Evolutionary conservation across 352 stramenopile species (phyloP).

Genomic region (Saprolegnia parasitica): DNA sequence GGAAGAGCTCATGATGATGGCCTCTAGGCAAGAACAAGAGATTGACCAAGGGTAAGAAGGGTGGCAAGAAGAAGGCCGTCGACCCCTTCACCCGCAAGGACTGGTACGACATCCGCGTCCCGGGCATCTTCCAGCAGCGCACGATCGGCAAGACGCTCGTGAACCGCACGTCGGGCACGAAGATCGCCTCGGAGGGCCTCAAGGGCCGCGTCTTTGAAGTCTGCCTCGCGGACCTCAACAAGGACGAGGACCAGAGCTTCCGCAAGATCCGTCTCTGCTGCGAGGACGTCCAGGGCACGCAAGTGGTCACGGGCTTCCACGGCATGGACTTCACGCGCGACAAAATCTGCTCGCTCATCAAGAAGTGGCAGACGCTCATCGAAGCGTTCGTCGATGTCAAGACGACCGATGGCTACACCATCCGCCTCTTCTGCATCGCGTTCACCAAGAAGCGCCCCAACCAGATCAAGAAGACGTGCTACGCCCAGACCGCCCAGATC

Average conservation of each 20-base stretch:
- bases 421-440: conserved; percentile 99
- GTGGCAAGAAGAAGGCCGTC: conserved; percentile 90
- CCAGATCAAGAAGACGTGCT: conserved; percentile 99
- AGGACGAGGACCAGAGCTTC: conserved; percentile 96
- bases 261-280: conserved; percentile 98
- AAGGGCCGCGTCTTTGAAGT: conserved; percentile 99
- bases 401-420: conserved; percentile 99
- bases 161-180: conserved; percentile 93
- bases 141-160: conserved; percentile 99
- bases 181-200: conserved; percentile 98
- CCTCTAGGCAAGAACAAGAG: conserved; percentile 90
- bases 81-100: conserved; percentile 99
- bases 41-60: conserved; percentile 90
- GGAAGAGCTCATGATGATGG: conserved; percentile 21
- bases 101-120: conserved; percentile 96
- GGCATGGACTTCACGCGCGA: conserved; percentile 95
- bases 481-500: conserved; percentile 97
- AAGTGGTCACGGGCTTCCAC: conserved; percentile 86
- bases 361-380: conserved; percentile 99
- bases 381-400: conserved; percentile 98
- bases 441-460: conserved; percentile 99
- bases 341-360: conserved; percentile 99
- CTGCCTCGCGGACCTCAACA: conserved; percentile 98
- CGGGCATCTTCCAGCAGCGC: conserved; percentile 96
- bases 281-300: conserved; percentile 95